These are phyloP conservation scores for Suillus clintonianus DNA, from an alignment of 768 basidiomycete genomes.

Conservation along the genomic window DNA sequence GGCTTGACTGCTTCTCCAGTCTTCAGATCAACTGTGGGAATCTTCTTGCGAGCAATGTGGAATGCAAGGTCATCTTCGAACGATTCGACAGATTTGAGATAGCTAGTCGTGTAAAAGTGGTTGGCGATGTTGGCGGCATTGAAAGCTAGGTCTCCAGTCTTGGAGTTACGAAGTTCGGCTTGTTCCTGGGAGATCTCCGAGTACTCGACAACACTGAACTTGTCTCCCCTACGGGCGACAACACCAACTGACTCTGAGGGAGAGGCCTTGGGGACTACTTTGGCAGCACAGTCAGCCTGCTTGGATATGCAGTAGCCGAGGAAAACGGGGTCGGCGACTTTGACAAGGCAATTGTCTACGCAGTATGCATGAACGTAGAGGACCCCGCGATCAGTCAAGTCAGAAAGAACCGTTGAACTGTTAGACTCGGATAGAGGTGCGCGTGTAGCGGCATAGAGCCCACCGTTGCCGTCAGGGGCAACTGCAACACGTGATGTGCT, in stretches of 20 bases:
- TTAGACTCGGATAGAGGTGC: constrained; percentile 63
- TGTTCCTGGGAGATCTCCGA: constrained; percentile 92
- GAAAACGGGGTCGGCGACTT: constrained; percentile 96
- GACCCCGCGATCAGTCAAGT: constrained; percentile 74
- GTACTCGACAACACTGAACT: constrained; percentile 95
- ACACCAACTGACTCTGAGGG: constrained; percentile 95
- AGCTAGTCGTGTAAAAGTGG: constrained; percentile 93
- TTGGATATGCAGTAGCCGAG: constrained; percentile 91
- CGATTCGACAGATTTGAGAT: constrained; percentile 72
- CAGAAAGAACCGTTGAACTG: constrained; percentile 78
- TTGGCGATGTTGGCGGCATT: constrained; percentile 97
- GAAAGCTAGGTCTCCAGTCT: constrained; percentile 80
- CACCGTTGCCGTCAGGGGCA: constrained; percentile 97
- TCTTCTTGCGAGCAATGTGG: constrained; percentile 99
- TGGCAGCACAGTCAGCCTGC: constrained; percentile 89
- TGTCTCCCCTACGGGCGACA: constrained; percentile 79
- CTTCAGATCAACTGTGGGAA: constrained; percentile 74
- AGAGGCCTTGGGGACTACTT: constrained; percentile 88
- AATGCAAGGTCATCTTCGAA: constrained; percentile 91
- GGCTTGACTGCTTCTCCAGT: constrained; percentile 78
- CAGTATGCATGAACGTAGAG: constrained; percentile 94
- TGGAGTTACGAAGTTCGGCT: constrained; percentile 69
- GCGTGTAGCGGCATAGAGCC: constrained; percentile 92
- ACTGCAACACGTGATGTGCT: constrained; percentile 80
- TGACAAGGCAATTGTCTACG: constrained; percentile 98